Evolutionary conservation across 163 green algal species (phyloP).

Genomic region (Prototheca cutis): DNA sequence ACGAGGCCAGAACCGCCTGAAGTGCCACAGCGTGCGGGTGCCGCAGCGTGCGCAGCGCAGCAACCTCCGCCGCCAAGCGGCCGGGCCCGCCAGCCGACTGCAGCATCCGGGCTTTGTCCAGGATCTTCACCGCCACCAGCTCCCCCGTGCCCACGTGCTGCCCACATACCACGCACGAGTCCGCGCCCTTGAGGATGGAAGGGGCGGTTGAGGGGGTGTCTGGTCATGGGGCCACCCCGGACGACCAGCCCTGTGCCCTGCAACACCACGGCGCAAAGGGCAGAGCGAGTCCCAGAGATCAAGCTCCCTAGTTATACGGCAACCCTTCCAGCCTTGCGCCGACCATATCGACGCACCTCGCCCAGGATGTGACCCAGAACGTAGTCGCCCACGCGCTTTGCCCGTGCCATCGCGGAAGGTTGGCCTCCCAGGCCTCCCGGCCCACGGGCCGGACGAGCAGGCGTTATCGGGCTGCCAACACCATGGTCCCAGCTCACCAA

Average conservation of each 20-base stretch:
- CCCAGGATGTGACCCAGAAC: constrained; percentile 43
- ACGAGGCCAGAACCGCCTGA: not conserved
- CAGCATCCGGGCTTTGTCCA: constrained; percentile 22
- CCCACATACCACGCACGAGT: constrained; percentile 51
- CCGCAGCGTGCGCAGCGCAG: not conserved
- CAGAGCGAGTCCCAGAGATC: too few species aligned
- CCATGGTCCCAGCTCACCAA: too few species aligned
- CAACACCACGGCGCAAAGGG: too few species aligned
- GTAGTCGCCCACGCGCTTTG: constrained; percentile 19
- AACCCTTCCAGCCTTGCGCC: too few species aligned
- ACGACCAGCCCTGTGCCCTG: too few species aligned
- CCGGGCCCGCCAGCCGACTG: not conserved
- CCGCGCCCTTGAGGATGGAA: constrained; percentile 29
- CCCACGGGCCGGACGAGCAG: too few species aligned
- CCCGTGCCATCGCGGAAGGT: not conserved
- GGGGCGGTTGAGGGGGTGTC: not conserved
- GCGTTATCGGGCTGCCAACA: too few species aligned
- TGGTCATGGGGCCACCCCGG: too few species aligned
- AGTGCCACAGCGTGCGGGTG: not conserved
- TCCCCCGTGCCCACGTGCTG: constrained; percentile 72
- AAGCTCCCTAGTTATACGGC: too few species aligned
- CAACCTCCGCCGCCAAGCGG: not conserved
- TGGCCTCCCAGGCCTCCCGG: too few species aligned
- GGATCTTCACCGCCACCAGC: constrained; percentile 49
- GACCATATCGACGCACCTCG: constrained; percentile 23